Base-by-base conservation (phyloP, 2,329 filamentous ascomycete species). In the Hypoxylon sp. region DNA sequence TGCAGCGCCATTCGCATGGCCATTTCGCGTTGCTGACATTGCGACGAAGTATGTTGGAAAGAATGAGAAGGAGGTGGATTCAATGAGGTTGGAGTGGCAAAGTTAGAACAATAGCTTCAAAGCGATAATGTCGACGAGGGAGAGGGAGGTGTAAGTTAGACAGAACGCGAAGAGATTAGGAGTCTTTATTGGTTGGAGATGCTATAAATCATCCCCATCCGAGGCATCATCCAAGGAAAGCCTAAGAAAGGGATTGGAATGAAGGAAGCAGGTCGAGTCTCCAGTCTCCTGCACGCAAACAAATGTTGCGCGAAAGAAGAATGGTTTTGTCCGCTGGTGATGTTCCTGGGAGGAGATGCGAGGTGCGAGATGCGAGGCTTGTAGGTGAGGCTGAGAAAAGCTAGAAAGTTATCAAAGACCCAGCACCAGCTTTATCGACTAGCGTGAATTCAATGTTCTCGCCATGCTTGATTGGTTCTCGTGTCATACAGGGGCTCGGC, bases 21-120 rank as follows among this genome's bases (percentile, higher is more conserved):
- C 81, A 68, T 84, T 84, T 52, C 79, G 78, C 16, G 78, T 69
- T 33, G 81, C 76, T 38, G 77, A 72, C 83, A 85, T 85, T 50
- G 49, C 71, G 72, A 33, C 20, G 26, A 18, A 30, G 36, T 28
- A 22, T 30, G 38, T 32, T 58, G 24, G 14, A 42, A 22, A 33
- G 22, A 42, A 4, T 4, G 40, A 50, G 18, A 18, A 20, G 28
- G 20, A 24, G n/a, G 36, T 18, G 20, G 36, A 16, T 18, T 16
- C 16, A 5, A n/a, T 42, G 20, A 30, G 12, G 28, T 42, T n/a
- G 16, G 36, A 40, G 36, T 18, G n/a, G 33, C n/a, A 30, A 28
- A 8, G 42, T n/a, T 14, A 32, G 7, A 18, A 40, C 7, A 18
- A 40, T 14, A 40, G 36, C 36, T 40, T 46, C 44, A 30, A 44